phyloP scores from a whole-genome alignment of 176 grass and related monocot species.

The Rhipidocladum racemiflorum region DNA sequence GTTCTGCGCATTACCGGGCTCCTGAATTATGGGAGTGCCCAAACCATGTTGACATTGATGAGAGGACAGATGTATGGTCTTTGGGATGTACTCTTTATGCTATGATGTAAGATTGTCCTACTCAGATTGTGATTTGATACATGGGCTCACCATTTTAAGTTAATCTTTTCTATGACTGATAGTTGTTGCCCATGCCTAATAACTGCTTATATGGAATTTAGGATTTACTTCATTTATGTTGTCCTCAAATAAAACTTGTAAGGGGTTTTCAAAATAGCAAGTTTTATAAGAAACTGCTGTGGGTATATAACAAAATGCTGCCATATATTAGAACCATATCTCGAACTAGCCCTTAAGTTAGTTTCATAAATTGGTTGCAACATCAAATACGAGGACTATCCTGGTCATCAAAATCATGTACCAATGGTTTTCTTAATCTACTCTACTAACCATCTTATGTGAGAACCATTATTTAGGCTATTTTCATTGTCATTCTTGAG shows the following conservation, averaged over 20 bases:
- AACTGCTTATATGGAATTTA: background rate
- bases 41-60: conserved; percentile 65
- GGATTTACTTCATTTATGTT: background rate
- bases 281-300: background rate
- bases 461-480: background rate
- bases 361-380: background rate
- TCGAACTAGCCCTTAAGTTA: background rate
- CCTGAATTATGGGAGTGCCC: conserved; percentile 85
- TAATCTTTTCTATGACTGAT: background rate
- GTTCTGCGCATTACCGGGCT: conserved; percentile 57
- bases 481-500: background rate
- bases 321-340: background rate
- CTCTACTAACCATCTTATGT: background rate
- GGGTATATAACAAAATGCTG: background rate
- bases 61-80: conserved; percentile 90
- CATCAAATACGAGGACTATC: background rate
- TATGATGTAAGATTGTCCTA: conserved; percentile 59
- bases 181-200: background rate
- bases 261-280: background rate
- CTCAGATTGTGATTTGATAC: background rate
- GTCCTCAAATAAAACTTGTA: background rate
- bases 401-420: background rate
- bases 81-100: conserved; percentile 77
- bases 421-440: background rate
- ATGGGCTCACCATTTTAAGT: background rate